A percentile compares a stretch with the other conserved stretches of the same genome.
Evolutionary conservation across 371 early-diverging fungal species (phyloP).

Genomic region (Mortierella sp.): DNA sequence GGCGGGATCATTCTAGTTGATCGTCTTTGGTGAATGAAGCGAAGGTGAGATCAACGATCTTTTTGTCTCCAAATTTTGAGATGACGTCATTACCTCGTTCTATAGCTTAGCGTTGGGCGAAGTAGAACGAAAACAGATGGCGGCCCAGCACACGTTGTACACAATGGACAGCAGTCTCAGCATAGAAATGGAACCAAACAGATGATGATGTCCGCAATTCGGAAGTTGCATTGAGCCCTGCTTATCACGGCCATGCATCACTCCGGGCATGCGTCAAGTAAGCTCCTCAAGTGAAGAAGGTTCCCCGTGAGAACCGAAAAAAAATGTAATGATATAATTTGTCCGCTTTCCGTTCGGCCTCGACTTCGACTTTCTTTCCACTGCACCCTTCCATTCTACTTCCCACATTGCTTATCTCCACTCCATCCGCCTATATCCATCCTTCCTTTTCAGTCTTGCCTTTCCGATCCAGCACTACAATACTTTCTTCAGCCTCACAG

Average conservation of each 20-base stretch:
- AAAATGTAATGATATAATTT: background rate
- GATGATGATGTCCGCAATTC: too few species aligned
- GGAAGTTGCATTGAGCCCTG: too few species aligned
- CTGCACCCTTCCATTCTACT: constrained; percentile 1
- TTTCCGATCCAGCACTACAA: background rate
- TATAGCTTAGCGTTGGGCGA: too few species aligned
- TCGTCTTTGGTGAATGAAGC: background rate
- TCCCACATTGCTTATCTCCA: background rate
- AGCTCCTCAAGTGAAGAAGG: constrained; percentile 8
- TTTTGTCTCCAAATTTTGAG: too few species aligned
- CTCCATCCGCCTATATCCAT: background rate
- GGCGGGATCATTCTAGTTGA: constrained; percentile 42
- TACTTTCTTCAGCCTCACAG: background rate
- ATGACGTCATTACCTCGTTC: too few species aligned
- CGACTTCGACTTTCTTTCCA: background rate
- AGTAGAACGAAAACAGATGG: too few species aligned
- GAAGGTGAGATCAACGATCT: too few species aligned
- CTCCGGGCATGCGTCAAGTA: background rate
- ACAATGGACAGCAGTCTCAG: too few species aligned
- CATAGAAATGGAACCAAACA: too few species aligned
- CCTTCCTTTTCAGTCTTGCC: background rate
- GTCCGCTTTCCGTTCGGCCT: background rate
- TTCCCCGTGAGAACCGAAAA: background rate
- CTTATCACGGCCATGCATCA: too few species aligned
- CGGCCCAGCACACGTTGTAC: too few species aligned